A percentile compares a stretch with the other conserved stretches of the same genome.
phyloP scores from a whole-genome alignment of 495 filamentous ascomycete species.

The Cercophora samala region DNA sequence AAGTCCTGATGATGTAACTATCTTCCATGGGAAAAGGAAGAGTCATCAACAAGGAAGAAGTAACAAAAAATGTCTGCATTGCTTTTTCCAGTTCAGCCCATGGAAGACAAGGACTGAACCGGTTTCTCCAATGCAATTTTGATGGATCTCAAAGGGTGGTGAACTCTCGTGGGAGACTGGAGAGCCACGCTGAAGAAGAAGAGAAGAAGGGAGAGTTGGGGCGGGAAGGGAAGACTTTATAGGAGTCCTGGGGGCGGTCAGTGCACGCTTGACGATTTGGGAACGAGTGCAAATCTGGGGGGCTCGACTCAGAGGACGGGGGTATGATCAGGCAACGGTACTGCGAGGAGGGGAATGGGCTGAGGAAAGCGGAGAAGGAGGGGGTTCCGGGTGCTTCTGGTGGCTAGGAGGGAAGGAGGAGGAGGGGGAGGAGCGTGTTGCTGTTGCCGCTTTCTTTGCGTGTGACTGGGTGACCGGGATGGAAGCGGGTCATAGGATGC shows the following conservation, averaged over 20 bases:
- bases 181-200: background rate
- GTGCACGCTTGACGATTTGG: background rate
- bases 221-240: background rate
- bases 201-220: background rate
- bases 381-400: background rate
- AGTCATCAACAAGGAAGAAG: too few species aligned
- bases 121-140: background rate
- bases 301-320: too few species aligned
- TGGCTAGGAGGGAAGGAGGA: background rate
- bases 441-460: background rate
- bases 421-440: background rate
- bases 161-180: background rate
- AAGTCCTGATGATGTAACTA: too few species aligned
- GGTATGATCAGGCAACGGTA: background rate
- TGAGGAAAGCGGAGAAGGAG: background rate
- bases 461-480: background rate
- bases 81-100: background rate
- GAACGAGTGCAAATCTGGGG: background rate
- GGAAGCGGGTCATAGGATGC: background rate
- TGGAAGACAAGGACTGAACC: background rate
- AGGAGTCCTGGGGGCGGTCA: background rate
- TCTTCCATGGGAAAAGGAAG: too few species aligned
- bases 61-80: background rate
- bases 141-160: background rate
- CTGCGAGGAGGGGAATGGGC: too few species aligned